Conservation (phyloP, 106 monocot species). For the Dactylorhiza incarnata region DNA sequence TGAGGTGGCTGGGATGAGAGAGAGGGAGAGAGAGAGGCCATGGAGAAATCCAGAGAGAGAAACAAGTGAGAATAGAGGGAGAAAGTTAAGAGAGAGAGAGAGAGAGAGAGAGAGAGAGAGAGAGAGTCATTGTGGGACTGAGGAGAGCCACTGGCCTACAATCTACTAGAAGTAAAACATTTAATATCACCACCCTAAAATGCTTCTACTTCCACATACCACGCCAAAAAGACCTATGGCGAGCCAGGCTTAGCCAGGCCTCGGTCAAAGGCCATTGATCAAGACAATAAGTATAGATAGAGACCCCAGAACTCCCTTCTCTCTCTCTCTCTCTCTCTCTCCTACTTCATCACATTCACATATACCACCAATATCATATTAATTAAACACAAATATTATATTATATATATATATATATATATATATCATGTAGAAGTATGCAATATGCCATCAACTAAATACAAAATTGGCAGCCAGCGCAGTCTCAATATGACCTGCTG, state of each 20-base stretch:
- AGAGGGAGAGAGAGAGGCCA: background rate
- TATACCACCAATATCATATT: background rate
- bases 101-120: background rate
- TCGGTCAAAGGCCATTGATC: slow-evolving; percentile 7
- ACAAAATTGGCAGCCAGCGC: slow-evolving; percentile 22
- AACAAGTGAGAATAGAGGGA: background rate
- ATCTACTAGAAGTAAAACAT: slow-evolving; percentile 6
- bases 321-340: background rate
- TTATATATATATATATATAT: background rate
- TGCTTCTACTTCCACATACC: slow-evolving; percentile 8
- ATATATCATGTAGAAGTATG: slow-evolving; percentile 8
- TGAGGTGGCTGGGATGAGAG: slow-evolving; percentile 1
- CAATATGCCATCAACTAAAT: slow-evolving; percentile 16
- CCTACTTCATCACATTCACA: background rate
- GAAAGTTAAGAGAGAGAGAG: background rate
- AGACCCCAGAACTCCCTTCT: background rate
- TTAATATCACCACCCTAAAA: slow-evolving; percentile 8
- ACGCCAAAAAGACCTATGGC: slow-evolving; percentile 5
- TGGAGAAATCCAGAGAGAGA: background rate
- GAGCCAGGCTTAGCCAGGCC: background rate
- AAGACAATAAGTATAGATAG: slow-evolving; percentile 13
- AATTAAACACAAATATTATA: background rate
- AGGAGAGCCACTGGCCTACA: background rate
- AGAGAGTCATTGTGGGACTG: slow-evolving; percentile 6
- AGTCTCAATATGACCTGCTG: slow-evolving; percentile 10